Evolutionary conservation across 1,284 basidiomycete species (phyloP).

Genomic region (Cutaneotrichosporon sp.): DNA sequence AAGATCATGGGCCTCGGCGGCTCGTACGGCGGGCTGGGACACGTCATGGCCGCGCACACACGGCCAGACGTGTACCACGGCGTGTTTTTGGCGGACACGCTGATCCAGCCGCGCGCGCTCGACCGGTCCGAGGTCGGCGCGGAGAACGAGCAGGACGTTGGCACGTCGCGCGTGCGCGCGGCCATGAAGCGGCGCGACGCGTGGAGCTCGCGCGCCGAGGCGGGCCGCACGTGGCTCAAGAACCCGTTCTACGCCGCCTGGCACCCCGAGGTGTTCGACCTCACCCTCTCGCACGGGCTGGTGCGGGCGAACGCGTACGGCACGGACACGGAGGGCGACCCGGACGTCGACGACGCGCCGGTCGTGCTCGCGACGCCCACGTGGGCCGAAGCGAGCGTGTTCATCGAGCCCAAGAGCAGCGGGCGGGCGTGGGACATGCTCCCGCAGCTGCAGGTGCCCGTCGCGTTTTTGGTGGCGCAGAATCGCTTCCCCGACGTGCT

Average conservation of each 20-base stretch:
- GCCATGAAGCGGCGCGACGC: slow-evolving; percentile 64
- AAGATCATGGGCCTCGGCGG: slow-evolving; percentile 53
- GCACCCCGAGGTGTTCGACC: slow-evolving; percentile 62
- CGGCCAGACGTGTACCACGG: slow-evolving; percentile 14
- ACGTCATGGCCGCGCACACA: slow-evolving; percentile 7
- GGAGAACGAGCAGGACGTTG: neutral
- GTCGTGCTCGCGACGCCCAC: slow-evolving; percentile 41
- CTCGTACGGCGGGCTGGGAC: slow-evolving; percentile 66
- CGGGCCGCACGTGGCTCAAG: slow-evolving; percentile 58
- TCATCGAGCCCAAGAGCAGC: slow-evolving; percentile 33
- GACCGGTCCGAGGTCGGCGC: neutral
- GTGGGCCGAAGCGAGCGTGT: slow-evolving; percentile 44
- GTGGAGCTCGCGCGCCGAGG: slow-evolving; percentile 63
- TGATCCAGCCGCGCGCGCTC: neutral
- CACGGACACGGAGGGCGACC: slow-evolving; percentile 2
- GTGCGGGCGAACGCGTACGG: slow-evolving; percentile 43
- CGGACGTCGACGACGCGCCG: neutral
- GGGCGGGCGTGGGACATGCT: slow-evolving; percentile 42
- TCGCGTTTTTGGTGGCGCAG: slow-evolving; percentile 33
- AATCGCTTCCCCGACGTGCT: slow-evolving; percentile 22
- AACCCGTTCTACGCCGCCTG: slow-evolving; percentile 49
- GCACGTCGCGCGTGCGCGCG: neutral
- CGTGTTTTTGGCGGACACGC: slow-evolving; percentile 66
- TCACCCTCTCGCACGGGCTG: slow-evolving; percentile 69
- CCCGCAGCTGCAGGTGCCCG: slow-evolving; percentile 30